Evolutionary conservation across 106 monocot genomes (phyloP).

Genomic region (Hemerocallis citrina): DNA sequence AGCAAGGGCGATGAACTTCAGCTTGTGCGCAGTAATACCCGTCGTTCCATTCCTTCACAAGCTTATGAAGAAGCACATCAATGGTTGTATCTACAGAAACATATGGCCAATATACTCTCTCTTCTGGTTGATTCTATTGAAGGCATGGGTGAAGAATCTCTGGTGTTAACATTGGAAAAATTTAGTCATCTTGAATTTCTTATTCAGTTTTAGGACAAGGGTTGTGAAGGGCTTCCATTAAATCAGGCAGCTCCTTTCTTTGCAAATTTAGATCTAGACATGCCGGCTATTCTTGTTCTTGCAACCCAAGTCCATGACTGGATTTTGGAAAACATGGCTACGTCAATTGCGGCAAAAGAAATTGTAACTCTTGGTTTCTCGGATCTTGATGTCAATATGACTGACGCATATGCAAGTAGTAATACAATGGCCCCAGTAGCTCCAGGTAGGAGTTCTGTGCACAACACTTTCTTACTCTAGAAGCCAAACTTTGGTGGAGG

Average conservation of each 20-base stretch:
- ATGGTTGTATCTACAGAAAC: slow-evolving; percentile 90
- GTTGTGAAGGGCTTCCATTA: slow-evolving; percentile 45
- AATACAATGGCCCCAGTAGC: slow-evolving; percentile 25
- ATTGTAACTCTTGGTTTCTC: slow-evolving; percentile 21
- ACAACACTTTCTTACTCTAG: slow-evolving; percentile 33
- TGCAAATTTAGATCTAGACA: slow-evolving; percentile 82
- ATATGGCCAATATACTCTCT: slow-evolving; percentile 67
- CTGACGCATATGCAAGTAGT: slow-evolving; percentile 45
- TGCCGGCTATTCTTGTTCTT: slow-evolving; percentile 68
- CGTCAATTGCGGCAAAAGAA: slow-evolving; percentile 46
- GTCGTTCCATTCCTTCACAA: slow-evolving; percentile 92
- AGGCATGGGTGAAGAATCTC: slow-evolving; percentile 65
- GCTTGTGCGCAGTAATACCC: slow-evolving; percentile 92
- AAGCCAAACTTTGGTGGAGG: slow-evolving; percentile 79
- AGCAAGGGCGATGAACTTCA: no score
- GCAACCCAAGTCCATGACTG: slow-evolving; percentile 75
- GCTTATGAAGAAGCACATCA: slow-evolving; percentile 95
- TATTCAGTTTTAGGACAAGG: slow-evolving; percentile 53
- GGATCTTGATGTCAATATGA: slow-evolving; percentile 70
- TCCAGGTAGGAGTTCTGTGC: no score
- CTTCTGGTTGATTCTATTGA: slow-evolving; percentile 68
- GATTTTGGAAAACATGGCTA: slow-evolving; percentile 54
- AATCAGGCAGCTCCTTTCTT: slow-evolving; percentile 76
- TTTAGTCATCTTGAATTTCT: slow-evolving; percentile 82
- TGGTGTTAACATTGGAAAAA: slow-evolving; percentile 76